Base-by-base conservation (phyloP, 805 yeast genomes). In the Candida endomychidarum region DNA sequence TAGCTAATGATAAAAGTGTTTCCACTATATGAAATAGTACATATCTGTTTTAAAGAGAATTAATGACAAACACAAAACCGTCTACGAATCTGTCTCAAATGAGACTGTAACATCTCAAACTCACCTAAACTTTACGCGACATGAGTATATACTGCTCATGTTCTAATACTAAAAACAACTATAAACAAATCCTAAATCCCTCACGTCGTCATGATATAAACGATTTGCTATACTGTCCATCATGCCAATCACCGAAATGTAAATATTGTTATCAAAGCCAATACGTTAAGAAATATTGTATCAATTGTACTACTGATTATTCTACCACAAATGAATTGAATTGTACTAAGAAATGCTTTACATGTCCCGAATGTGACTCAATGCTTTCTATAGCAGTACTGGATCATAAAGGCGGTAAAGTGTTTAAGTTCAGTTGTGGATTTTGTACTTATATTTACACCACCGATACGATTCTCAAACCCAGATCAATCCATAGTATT, bases 271-370 rank as follows among this genome's bases (percentile, higher is more conserved):
- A 60, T 25, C 47, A 40, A 19, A 52, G 45, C 37, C 52, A 48
- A 11, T 45, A 60, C 9, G 58, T 53, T 19, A 45, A 50, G 42
- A 65, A 65, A 44, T 68, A 53, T 49, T 69, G 74, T 45, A 48
- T 65, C 37, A 58, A 57, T 40, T 69, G 74, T 46, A 52, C 64
- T 52, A 44, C 57, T 11, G 68, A 65, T 45, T 66, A 60, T 46
- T 43, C 68, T 5, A 50, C 46, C n/a, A 35, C 42, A 7, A 30
- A 40, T 14, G 58, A 32, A 10, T 22, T 39, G 4, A 43, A 47
- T 28, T 69, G 74, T 43, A 44, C 54, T n/a, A 62, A 60, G 37
- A 69, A 63, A 45, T 69, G 74, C 46, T 67, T 67, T 40, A 55
- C 48, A 19, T 69, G 74, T 42, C 74, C 74, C 1, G 33, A 43